Conservation (phyloP, 257 asterid genomes). For the Striga asiatica region DNA sequence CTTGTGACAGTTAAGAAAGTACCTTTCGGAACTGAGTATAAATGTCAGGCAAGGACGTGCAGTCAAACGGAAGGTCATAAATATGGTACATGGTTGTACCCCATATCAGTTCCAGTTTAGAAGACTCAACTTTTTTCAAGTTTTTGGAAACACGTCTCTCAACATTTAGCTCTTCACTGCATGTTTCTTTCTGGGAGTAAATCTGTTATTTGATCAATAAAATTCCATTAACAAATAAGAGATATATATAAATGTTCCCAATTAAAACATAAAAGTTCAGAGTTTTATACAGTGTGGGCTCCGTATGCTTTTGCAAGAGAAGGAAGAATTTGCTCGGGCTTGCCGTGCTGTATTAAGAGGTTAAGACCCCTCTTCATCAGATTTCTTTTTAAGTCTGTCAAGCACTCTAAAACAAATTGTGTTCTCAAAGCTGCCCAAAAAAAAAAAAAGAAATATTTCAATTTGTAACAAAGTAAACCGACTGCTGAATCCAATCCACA, state of each 20-base stretch:
- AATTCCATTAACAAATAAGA: no score
- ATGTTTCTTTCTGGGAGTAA: slow-evolving; percentile 91
- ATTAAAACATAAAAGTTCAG: no score
- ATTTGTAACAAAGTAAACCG: not conserved
- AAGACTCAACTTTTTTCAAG: slow-evolving; percentile 25
- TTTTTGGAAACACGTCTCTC: slow-evolving; percentile 52
- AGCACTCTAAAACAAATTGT: slow-evolving; percentile 63
- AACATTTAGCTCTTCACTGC: slow-evolving; percentile 83
- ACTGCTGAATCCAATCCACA: not conserved
- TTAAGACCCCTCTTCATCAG: slow-evolving; percentile 62
- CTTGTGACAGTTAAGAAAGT: no score
- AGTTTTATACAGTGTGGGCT: slow-evolving; percentile 87
- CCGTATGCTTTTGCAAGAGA: slow-evolving; percentile 56
- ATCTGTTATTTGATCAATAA: slow-evolving; percentile 36
- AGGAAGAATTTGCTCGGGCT: slow-evolving; percentile 82
- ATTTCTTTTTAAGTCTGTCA: slow-evolving; percentile 58
- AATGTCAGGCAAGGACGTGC: slow-evolving; percentile 58
- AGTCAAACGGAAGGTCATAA: slow-evolving; percentile 72
- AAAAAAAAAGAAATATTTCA: slow-evolving; percentile 14
- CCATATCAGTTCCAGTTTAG: slow-evolving; percentile 63
- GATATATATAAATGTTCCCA: no score
- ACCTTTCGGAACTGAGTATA: slow-evolving; percentile 97
- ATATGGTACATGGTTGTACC: slow-evolving; percentile 81
- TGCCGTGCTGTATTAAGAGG: slow-evolving; percentile 69
- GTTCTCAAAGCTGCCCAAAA: slow-evolving; percentile 70